These are phyloP conservation scores for Coniferiporia sulphurascens DNA, from an alignment of 1,284 basidiomycete genomes.

Conservation along the genomic window DNA sequence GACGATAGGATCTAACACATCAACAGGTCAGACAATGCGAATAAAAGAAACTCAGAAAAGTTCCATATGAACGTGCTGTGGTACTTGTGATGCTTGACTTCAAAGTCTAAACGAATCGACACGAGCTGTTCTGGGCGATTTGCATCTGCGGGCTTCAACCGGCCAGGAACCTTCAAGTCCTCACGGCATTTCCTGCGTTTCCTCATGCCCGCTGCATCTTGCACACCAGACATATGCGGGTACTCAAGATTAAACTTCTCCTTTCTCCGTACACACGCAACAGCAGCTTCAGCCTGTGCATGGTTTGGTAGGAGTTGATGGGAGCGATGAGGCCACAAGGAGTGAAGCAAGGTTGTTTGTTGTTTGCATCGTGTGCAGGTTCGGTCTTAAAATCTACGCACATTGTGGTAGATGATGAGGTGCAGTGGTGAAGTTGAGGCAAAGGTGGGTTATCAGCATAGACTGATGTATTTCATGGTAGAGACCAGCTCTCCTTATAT, in stretches of 20 bases:
- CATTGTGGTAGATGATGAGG: no score
- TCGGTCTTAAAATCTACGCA: conserved; percentile 79
- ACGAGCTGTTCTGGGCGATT: conserved; percentile 76
- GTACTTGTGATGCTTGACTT: conserved; percentile 88
- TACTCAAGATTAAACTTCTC: conserved; percentile 67
- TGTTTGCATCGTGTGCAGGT: no score
- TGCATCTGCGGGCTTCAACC: conserved; percentile 52
- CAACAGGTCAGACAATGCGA: conserved; percentile 6
- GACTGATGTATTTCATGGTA: no score
- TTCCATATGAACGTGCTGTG: conserved; percentile 99
- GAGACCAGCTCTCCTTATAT: no score
- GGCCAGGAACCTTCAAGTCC: conserved; percentile 67
- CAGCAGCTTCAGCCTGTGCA: conserved; percentile 28
- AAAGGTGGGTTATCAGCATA: no score
- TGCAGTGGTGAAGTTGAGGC: no score
- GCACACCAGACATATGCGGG: conserved; percentile 43
- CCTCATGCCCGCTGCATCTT: conserved; percentile 35
- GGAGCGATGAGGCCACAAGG: conserved; percentile 85
- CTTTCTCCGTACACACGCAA: conserved; percentile 29
- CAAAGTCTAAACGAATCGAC: conserved; percentile 92
- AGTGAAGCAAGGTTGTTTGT: conserved; percentile 83
- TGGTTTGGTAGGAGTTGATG: conserved; percentile 89
- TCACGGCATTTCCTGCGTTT: conserved; percentile 60
- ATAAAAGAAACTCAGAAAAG: conserved; percentile 31
- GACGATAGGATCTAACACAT: conserved; percentile 71